Conservation (phyloP, 768 basidiomycete genomes). For the Leucogyrophana mollusca region DNA sequence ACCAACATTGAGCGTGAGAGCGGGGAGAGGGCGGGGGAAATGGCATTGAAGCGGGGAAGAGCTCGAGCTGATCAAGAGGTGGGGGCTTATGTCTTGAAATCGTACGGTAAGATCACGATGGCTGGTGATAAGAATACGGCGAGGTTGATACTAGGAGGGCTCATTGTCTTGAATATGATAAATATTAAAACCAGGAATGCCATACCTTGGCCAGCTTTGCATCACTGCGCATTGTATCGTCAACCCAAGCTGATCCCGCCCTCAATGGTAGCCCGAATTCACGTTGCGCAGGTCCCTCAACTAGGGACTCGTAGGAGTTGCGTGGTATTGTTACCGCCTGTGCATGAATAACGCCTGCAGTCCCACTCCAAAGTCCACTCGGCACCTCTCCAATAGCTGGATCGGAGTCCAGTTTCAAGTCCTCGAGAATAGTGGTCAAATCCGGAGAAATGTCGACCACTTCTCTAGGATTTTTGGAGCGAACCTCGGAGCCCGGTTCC, state of each 20-base stretch:
- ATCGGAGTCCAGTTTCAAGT: conserved; percentile 2
- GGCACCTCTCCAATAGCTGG: conserved; percentile 4
- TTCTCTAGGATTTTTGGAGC: background rate
- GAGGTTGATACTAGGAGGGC: conserved; percentile 52
- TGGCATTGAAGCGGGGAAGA: conserved; percentile 53
- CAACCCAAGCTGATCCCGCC: conserved; percentile 60
- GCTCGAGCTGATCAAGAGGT: conserved; percentile 50
- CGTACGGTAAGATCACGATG: conserved; percentile 64
- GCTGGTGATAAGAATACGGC: conserved; percentile 61
- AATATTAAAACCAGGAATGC: conserved; percentile 2
- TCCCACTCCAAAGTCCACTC: conserved; percentile 33
- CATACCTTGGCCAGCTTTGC: conserved; percentile 57
- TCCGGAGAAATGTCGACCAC: background rate
- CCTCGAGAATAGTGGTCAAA: conserved; percentile 4
- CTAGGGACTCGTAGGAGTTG: conserved; percentile 44
- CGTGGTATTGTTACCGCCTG: conserved; percentile 46
- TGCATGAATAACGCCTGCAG: conserved; percentile 40
- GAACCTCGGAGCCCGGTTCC: background rate
- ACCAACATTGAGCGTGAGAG: conserved; percentile 60
- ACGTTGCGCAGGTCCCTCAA: conserved; percentile 15
- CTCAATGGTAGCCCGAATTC: conserved; percentile 35
- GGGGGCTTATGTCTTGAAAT: conserved; percentile 75
- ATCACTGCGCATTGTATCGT: conserved; percentile 47
- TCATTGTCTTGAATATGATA: background rate
- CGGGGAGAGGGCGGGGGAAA: conserved; percentile 64